Evolutionary conservation across 2,329 filamentous ascomycete genomes (phyloP).

Genomic region (Botryosphaeria dothidea): DNA sequence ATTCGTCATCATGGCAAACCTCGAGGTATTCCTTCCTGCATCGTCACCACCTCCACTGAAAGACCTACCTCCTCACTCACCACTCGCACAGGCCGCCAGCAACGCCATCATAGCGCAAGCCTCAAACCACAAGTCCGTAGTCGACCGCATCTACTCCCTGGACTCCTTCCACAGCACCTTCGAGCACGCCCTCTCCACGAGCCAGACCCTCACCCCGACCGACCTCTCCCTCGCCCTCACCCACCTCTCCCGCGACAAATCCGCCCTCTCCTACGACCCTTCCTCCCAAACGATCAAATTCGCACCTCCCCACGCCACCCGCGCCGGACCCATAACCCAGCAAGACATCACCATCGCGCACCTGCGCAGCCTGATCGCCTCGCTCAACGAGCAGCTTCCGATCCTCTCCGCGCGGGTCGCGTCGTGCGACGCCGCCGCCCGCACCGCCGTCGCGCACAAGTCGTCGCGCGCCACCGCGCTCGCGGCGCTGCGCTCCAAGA

Average conservation of each 20-base stretch:
- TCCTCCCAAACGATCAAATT: conserved; percentile 79
- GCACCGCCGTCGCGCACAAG: conserved; percentile 69
- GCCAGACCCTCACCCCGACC: conserved; percentile 42
- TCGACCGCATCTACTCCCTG: conserved; percentile 37
- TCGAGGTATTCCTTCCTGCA: conserved; percentile 49
- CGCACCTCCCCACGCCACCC: conserved; percentile 53
- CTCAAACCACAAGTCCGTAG: conserved; percentile 33
- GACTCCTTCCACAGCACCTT: conserved; percentile 37
- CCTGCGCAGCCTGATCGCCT: conserved; percentile 70
- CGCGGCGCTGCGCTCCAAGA: conserved; percentile 78
- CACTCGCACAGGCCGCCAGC: conserved; percentile 36
- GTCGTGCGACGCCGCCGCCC: conserved; percentile 58
- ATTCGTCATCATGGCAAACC: conserved; percentile 66
- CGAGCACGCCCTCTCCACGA: conserved; percentile 29
- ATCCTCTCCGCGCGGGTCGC: conserved; percentile 59
- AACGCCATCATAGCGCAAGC: conserved; percentile 40
- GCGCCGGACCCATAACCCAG: conserved; percentile 60
- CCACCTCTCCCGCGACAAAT: conserved; percentile 55
- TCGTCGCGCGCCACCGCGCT: conserved; percentile 63
- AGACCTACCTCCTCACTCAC: not conserved
- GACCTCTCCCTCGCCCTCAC: conserved; percentile 74
- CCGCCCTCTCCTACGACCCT: conserved; percentile 76
- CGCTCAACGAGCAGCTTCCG: conserved; percentile 67
- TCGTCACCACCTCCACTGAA: not conserved
- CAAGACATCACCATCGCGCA: conserved; percentile 83